Evolutionary conservation across 2,329 filamentous ascomycete genomes (phyloP).

Genomic region (Bipolaris zeicola): DNA sequence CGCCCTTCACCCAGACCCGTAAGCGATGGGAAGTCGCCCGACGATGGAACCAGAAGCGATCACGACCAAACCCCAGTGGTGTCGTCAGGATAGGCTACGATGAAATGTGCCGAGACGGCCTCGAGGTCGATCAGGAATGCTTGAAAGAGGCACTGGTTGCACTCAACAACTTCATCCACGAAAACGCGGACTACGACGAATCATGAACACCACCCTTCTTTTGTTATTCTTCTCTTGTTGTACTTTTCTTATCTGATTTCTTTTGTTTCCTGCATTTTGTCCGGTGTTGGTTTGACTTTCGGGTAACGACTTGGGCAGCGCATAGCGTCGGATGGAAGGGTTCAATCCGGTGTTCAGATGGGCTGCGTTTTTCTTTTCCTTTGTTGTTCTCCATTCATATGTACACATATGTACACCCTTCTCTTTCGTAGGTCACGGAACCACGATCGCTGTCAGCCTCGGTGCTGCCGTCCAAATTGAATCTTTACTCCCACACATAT

Average conservation of each 20-base stretch:
- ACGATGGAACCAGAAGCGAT: slow-evolving; percentile 36
- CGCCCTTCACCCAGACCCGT: slow-evolving; percentile 38
- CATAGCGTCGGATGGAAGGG: slow-evolving; percentile 27
- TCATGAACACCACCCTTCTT: slow-evolving; percentile 19
- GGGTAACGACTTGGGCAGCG: slow-evolving; percentile 26
- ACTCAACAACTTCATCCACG: slow-evolving; percentile 48
- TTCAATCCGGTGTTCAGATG: slow-evolving; percentile 13
- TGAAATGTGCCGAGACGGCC: slow-evolving; percentile 36
- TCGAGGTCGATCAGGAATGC: slow-evolving; percentile 42
- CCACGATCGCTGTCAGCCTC: slow-evolving; percentile 15
- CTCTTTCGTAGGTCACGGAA: slow-evolving; percentile 15
- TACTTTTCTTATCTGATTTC: slow-evolving; percentile 8
- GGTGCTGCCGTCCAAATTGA: background rate
- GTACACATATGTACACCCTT: slow-evolving; percentile 23
- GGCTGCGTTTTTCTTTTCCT: background rate
- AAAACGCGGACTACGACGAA: slow-evolving; percentile 37
- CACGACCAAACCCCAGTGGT: slow-evolving; percentile 33
- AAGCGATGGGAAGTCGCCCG: slow-evolving; percentile 43
- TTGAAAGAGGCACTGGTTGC: slow-evolving; percentile 42
- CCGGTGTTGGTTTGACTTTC: slow-evolving; percentile 29
- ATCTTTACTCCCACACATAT: background rate
- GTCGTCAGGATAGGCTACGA: slow-evolving; percentile 44
- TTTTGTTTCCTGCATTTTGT: slow-evolving; percentile 5
- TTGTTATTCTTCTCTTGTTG: too few relatives aligned
- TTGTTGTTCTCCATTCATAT: slow-evolving; percentile 14